Evolutionary conservation across 1,284 basidiomycete species (phyloP).

Genomic region (Malassezia pachydermatis): DNA sequence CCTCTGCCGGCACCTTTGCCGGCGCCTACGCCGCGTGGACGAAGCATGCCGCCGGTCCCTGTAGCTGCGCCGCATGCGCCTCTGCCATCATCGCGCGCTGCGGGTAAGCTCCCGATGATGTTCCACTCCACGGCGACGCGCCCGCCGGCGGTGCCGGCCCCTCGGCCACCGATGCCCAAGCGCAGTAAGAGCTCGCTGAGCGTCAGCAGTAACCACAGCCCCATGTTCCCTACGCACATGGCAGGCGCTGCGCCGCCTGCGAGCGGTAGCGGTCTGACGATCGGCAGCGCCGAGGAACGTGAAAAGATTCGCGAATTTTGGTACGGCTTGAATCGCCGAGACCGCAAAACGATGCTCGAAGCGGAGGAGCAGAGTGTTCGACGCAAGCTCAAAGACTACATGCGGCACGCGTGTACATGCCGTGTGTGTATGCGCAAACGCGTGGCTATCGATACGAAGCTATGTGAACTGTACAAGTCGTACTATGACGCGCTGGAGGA

Average conservation of each 20-base stretch:
- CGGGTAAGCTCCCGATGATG: conserved; percentile 65
- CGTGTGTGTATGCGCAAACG: conserved; percentile 95
- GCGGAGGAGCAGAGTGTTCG: conserved; percentile 95
- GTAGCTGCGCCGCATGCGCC: conserved; percentile 24
- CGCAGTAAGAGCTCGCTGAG: conserved; percentile 4
- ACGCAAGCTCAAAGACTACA: conserved; percentile 97
- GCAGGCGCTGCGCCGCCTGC: conserved; percentile 18
- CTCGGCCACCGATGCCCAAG: conserved; percentile 5
- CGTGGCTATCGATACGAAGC: conserved; percentile 94
- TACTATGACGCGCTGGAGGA: conserved; percentile 99
- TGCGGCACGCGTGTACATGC: conserved; percentile 87
- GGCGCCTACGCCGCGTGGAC: conserved; percentile 47
- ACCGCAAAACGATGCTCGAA: conserved; percentile 79
- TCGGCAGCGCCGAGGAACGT: conserved; percentile 76
- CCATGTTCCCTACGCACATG: conserved; percentile 13
- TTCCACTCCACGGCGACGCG: conserved; percentile 33
- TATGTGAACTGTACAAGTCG: conserved; percentile 97
- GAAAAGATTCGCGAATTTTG: conserved; percentile 96
- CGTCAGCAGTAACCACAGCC: conserved; percentile 1
- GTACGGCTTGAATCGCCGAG: conserved; percentile 76
- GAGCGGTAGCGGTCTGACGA: conserved; percentile 62
- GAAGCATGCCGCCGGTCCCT: conserved; percentile 24
- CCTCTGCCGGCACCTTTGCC: conserved; percentile 35
- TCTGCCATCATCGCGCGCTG: conserved; percentile 58
- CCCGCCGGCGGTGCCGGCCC: not conserved